These are phyloP conservation scores for Stagonosporopsis tanaceti DNA, from an alignment of 2,329 filamentous ascomycete species.

Conservation along the genomic window DNA sequence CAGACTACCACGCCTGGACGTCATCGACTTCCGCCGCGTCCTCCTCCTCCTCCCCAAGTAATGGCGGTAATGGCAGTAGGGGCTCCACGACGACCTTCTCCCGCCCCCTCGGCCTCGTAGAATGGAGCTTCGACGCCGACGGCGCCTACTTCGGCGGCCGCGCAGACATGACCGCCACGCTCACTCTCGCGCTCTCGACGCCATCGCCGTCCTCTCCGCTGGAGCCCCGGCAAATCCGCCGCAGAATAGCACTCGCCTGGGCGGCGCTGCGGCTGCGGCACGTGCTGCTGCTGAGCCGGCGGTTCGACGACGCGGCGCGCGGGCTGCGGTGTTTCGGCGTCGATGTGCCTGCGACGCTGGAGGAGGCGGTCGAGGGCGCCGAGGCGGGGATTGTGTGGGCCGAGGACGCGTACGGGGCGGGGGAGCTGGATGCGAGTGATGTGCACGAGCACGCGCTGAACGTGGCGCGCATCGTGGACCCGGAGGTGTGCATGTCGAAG, in stretches of 20 bases:
- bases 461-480: slow-evolving; percentile 50
- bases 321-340: slow-evolving; percentile 45
- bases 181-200: slow-evolving; percentile 49
- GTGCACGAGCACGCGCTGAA: slow-evolving; percentile 56
- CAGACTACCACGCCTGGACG: slow-evolving; percentile 49
- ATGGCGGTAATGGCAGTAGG: neutral
- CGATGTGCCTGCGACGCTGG: slow-evolving; percentile 34
- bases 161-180: slow-evolving; percentile 54
- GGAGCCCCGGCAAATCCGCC: slow-evolving; percentile 37
- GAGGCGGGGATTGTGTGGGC: slow-evolving; percentile 48
- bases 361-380: slow-evolving; percentile 44
- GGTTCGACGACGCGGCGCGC: slow-evolving; percentile 26
- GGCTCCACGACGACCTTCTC: slow-evolving; percentile 30
- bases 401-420: slow-evolving; percentile 45
- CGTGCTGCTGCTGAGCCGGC: slow-evolving; percentile 48
- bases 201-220: slow-evolving; percentile 21
- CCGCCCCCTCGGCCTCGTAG: slow-evolving; percentile 54
- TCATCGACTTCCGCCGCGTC: neutral
- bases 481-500: slow-evolving; percentile 47
- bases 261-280: slow-evolving; percentile 50
- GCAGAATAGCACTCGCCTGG: slow-evolving; percentile 52
- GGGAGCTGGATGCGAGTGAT: slow-evolving; percentile 41
- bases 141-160: slow-evolving; percentile 55
- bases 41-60: too few relatives aligned
- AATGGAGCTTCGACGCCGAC: slow-evolving; percentile 56